phyloP scores from a whole-genome alignment of 2,329 filamentous ascomycete species.

The Pestalotiopsis sp. region DNA sequence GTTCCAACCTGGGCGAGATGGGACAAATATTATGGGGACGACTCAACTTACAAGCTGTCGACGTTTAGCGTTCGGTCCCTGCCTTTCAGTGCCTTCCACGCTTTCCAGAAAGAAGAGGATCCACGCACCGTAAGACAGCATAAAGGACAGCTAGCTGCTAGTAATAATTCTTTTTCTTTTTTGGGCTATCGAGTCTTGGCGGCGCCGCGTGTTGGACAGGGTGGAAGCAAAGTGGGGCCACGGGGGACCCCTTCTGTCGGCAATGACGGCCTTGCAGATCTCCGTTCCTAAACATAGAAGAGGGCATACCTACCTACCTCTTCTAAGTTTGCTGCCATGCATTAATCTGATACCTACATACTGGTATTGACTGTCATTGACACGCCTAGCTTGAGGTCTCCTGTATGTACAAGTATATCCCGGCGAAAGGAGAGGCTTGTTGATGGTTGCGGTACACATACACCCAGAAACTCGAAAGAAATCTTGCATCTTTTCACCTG shows the following conservation, averaged over 20 bases:
- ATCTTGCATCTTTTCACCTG: too few relatives aligned
- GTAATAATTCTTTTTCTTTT: not conserved
- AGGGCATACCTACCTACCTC: not conserved
- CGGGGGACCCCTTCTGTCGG: not conserved
- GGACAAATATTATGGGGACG: constrained; percentile 2
- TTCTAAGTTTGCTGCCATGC: not conserved
- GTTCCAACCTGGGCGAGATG: not conserved
- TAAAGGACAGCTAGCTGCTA: constrained; percentile 12
- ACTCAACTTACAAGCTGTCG: not conserved
- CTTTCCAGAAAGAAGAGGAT: not conserved
- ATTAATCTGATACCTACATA: not conserved
- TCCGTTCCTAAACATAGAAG: not conserved
- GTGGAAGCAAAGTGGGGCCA: not conserved
- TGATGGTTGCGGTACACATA: too few relatives aligned
- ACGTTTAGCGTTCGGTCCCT: not conserved
- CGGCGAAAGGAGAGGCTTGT: too few relatives aligned
- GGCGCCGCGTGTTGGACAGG: not conserved
- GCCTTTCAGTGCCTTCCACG: not conserved
- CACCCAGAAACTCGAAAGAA: too few relatives aligned
- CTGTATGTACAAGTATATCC: too few relatives aligned
- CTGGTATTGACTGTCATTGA: too few relatives aligned
- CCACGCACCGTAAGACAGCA: not conserved
- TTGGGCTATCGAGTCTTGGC: not conserved
- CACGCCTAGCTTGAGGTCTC: too few relatives aligned
- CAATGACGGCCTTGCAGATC: not conserved